Base-by-base conservation (phyloP, 768 basidiomycete genomes). In the Lactarius trivialis region DNA sequence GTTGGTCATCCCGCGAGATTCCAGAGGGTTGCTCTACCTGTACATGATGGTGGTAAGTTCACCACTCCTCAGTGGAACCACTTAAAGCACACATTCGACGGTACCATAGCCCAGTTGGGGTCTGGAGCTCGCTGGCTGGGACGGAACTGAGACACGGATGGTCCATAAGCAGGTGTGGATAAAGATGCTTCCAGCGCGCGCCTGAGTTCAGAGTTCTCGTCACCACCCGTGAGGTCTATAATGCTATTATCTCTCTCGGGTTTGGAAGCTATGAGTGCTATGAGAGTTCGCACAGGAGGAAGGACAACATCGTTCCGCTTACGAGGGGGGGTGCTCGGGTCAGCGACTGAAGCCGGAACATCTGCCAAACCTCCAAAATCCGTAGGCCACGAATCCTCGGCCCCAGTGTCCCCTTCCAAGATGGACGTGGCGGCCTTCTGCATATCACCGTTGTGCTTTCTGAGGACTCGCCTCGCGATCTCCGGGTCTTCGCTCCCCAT, bases 21-120 rank as follows among this genome's bases (percentile, higher is more conserved):
- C 68, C 72, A 2, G 53, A 51, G 11, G 69, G 61, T n/a, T 68
- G 59, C 43, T 68, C 63, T 50, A 68, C 63, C 70, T 71, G 45
- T 3, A 53, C 41, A 33, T 15, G 26, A 36, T 6, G 21, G 52
- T 24, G 12, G 48, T 54, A 41, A 60, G 11, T 11, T 14, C 33
- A n/a, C 43, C 28, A 5, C 49, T 28, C 34, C 36, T n/a, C 55
- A 56, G 50, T 26, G 59, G 60, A 48, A 56, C 33, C 12, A 57
- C 34, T 28, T 12, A 55, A 12, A 48, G 71, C 71, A 69, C 75
- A 88, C 88, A 70, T 86, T 83, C 7, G 86, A 83, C 21, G 83
- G 82, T 8, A 88, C 86, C 70, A 89, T 71, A 54, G 85, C 84
- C 88, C 87, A 89, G 58, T 78, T 79, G 1, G 85, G 81, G 70